Evolutionary conservation across 2,329 filamentous ascomycete genomes (phyloP).

Genomic region (Monosporascus sp.): DNA sequence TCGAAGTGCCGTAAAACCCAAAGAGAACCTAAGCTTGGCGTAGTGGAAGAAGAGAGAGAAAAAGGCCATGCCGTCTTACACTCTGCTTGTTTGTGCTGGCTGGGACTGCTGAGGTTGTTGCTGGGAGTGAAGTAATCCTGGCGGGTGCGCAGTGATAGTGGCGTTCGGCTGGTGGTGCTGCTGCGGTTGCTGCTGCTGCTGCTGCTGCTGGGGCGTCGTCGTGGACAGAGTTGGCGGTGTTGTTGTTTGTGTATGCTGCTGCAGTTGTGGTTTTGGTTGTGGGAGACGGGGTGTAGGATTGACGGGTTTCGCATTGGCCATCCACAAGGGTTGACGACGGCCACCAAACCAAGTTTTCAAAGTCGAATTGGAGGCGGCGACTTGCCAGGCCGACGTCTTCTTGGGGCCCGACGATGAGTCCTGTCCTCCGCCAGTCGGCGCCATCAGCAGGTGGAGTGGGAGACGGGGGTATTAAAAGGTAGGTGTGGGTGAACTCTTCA

Average conservation of each 20-base stretch:
- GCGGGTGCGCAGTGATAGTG: background rate
- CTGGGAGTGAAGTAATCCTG: background rate
- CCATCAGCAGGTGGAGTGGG: conserved; percentile 10
- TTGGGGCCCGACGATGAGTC: conserved; percentile 7
- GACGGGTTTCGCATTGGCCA: conserved; percentile 22
- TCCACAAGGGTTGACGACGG: conserved; percentile 29
- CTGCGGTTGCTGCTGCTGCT: background rate
- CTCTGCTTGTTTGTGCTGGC: background rate
- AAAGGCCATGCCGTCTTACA: background rate
- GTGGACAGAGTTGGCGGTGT: conserved; percentile 4
- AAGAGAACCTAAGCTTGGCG: background rate
- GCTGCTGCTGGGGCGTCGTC: background rate
- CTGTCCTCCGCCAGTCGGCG: conserved; percentile 15
- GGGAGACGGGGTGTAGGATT: conserved; percentile 24
- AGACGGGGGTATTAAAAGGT: background rate
- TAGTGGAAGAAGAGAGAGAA: background rate
- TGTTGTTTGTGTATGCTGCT: conserved; percentile 2
- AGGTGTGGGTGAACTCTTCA: background rate
- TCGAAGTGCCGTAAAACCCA: background rate
- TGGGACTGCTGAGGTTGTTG: background rate
- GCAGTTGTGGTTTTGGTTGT: conserved; percentile 8
- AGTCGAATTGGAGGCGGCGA: conserved; percentile 36
- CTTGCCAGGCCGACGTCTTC: conserved; percentile 15
- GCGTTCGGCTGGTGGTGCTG: background rate
- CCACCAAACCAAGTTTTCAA: conserved; percentile 33